Evolutionary conservation across 2,329 filamentous ascomycete genomes (phyloP).

Genomic region (Botrytis squamosa): DNA sequence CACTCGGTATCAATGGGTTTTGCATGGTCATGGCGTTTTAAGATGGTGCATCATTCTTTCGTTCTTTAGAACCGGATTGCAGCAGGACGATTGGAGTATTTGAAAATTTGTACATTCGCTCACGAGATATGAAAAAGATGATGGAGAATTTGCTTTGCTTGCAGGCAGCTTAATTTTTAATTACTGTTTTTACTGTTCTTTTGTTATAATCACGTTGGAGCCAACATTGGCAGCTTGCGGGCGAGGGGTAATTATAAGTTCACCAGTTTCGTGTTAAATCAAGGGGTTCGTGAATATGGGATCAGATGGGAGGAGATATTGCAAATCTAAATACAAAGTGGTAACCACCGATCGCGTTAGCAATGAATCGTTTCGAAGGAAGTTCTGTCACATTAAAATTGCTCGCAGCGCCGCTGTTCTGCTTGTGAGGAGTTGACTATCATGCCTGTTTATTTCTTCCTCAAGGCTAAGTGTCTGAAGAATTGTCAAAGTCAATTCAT

Average conservation of each 20-base stretch:
- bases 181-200: not conserved
- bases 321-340: not conserved
- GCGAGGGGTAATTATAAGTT: not conserved
- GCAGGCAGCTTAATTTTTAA: not conserved
- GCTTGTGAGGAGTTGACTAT: not conserved
- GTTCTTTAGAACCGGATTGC: not conserved
- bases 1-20: not conserved
- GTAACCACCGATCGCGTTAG: not conserved
- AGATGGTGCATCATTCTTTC: not conserved
- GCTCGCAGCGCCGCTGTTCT: not conserved
- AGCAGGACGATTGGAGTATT: not conserved
- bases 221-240: not conserved
- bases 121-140: not conserved
- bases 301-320: not conserved
- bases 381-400: not conserved
- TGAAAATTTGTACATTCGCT: constrained; percentile 1
- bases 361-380: not conserved
- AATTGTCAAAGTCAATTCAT: not conserved
- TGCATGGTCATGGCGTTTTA: not conserved
- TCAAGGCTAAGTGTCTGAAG: not conserved
- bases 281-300: not conserved
- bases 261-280: not conserved
- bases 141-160: not conserved
- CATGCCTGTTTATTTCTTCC: not conserved
- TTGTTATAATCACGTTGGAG: not conserved